Conservation (phyloP, 805 yeast species). For the Vanderwaltozyma yarrowii region DNA sequence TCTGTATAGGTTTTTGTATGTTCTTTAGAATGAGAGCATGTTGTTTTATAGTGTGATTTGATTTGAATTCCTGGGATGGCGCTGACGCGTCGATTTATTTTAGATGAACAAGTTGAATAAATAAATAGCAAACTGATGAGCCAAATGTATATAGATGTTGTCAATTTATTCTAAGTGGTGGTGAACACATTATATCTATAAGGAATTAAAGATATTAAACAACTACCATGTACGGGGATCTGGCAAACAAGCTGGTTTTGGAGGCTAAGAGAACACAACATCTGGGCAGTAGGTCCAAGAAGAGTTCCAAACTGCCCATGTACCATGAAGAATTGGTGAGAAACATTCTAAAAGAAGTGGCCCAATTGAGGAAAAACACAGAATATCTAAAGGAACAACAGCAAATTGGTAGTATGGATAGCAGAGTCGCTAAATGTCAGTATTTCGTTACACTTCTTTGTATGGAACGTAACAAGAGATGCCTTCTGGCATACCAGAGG, state of each 20-base stretch:
- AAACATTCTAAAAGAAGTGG: conserved; percentile 59
- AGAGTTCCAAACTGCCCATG: conserved; percentile 35
- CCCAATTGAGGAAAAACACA: conserved; percentile 48
- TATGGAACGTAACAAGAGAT: conserved; percentile 82
- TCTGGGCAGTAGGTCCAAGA: conserved; percentile 32
- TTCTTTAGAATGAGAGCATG: no score
- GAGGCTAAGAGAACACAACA: conserved; percentile 76
- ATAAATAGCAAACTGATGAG: no score
- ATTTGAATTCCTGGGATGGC: no score
- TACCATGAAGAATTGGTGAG: conserved; percentile 67
- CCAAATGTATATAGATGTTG: no score
- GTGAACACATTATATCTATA: no score
- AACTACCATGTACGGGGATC: conserved; percentile 96
- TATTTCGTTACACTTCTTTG: conserved; percentile 50
- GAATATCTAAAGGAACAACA: conserved; percentile 35
- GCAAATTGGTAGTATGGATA: conserved; percentile 20
- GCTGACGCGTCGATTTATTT: no score
- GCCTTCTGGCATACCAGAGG: conserved; percentile 74
- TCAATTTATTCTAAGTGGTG: no score
- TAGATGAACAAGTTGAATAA: no score
- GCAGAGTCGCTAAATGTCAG: conserved; percentile 49
- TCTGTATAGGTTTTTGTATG: no score
- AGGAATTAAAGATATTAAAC: no score
- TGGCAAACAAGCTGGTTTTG: conserved; percentile 68
- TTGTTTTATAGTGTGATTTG: no score